These are phyloP conservation scores for Candida anglica DNA, from an alignment of 805 yeast species.

Conservation along the genomic window DNA sequence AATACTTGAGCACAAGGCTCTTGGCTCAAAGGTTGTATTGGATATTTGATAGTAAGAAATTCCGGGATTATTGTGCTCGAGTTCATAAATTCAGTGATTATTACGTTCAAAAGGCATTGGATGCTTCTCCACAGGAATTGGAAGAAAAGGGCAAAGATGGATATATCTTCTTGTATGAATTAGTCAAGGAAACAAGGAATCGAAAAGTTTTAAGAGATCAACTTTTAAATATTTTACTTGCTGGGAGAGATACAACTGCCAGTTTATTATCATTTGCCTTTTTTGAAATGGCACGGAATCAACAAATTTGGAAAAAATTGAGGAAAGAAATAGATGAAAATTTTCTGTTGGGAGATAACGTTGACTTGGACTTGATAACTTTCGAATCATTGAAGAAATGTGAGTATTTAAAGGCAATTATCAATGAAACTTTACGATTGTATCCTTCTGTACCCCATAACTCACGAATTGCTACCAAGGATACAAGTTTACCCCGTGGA, in stretches of 20 bases:
- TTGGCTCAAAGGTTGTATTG: constrained; percentile 21
- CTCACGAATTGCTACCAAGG: constrained; percentile 40
- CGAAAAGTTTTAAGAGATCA: constrained; percentile 35
- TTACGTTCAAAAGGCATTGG: constrained; percentile 28
- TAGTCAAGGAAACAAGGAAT: constrained; percentile 33
- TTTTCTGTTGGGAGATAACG: constrained; percentile 31
- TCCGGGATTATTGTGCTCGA: constrained; percentile 16
- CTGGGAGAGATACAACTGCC: constrained; percentile 43
- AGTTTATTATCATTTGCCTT: constrained; percentile 32
- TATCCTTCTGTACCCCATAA: constrained; percentile 52
- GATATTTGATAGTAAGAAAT: constrained; percentile 17
- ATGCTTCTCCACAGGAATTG: constrained; percentile 19
- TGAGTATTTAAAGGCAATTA: constrained; percentile 42
- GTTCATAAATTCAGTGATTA: constrained; percentile 26
- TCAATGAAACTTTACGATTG: constrained; percentile 47
- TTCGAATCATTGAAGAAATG: constrained; percentile 49
- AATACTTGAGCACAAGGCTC: constrained; percentile 24
- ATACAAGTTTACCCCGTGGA: constrained; percentile 48
- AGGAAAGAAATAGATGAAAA: constrained; percentile 21
- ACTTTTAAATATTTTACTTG: constrained; percentile 35
- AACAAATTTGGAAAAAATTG: constrained; percentile 26
- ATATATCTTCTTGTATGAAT: constrained; percentile 34
- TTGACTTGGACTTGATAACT: constrained; percentile 29
- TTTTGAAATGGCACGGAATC: constrained; percentile 32
- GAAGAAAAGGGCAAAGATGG: constrained; percentile 23